Conservation (phyloP, 1,139 yeast species). For the Geotrichum siamense region DNA sequence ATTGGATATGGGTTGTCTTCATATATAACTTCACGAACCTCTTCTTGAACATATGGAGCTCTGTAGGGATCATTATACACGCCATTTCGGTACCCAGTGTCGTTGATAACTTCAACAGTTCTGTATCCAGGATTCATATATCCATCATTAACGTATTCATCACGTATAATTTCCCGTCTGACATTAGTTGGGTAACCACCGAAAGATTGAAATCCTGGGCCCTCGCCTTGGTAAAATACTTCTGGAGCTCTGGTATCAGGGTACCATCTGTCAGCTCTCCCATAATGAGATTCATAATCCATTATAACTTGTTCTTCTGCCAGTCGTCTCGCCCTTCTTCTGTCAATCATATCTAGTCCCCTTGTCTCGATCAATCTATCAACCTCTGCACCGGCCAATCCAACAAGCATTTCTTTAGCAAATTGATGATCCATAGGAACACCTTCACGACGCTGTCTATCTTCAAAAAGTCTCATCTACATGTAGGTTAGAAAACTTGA, state of each 20-base stretch:
- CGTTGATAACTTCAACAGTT: too few species aligned
- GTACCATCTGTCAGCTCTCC: not conserved
- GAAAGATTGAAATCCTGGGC: too few species aligned
- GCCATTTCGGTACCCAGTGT: too few species aligned
- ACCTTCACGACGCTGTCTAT: conserved; percentile 30
- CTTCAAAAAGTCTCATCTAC: conserved; percentile 27
- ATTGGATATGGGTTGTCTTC: too few species aligned
- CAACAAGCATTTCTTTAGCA: conserved; percentile 32
- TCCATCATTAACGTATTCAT: too few species aligned
- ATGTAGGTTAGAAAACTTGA: not conserved
- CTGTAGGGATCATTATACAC: too few species aligned
- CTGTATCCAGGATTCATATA: too few species aligned
- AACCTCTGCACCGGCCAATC: conserved; percentile 33
- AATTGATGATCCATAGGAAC: conserved; percentile 29
- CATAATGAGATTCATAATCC: conserved; percentile 30
- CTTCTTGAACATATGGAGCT: too few species aligned
- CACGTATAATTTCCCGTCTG: too few species aligned
- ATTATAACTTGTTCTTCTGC: conserved; percentile 25
- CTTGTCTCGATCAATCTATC: conserved; percentile 34
- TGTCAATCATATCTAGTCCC: conserved; percentile 31
- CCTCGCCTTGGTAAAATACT: too few species aligned
- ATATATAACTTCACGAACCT: too few species aligned
- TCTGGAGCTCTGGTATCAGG: not conserved
- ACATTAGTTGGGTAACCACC: too few species aligned
- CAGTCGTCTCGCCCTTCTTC: conserved; percentile 37